Conservation (phyloP, 2,329 filamentous ascomycete genomes). For the Colletotrichum australisinense region DNA sequence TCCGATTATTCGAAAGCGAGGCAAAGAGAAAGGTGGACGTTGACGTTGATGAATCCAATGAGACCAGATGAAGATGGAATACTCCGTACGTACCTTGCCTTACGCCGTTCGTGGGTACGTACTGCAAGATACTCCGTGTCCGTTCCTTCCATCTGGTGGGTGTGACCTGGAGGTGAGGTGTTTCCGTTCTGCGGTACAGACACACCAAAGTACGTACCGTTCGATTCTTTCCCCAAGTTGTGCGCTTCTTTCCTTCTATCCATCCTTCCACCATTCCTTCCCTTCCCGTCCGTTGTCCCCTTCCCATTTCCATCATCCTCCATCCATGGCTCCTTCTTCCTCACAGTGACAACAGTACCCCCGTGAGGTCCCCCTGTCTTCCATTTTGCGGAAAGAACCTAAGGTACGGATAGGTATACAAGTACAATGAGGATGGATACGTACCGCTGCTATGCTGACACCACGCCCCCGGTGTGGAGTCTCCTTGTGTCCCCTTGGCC, state of each 20-base stretch:
- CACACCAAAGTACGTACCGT: not conserved
- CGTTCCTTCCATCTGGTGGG: no score
- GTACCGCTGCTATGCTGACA: not conserved
- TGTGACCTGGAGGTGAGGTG: no score
- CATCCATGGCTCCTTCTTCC: not conserved
- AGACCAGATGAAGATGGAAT: not conserved
- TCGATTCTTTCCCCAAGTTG: not conserved
- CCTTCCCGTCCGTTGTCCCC: not conserved
- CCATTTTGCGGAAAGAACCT: constrained; percentile 16
- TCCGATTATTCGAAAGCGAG: not conserved
- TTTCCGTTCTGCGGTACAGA: no score
- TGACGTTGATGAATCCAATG: not conserved
- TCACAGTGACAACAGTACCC: not conserved
- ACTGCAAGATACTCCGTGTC: no score
- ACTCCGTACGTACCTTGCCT: no score
- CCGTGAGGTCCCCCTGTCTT: not conserved
- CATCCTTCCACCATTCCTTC: not conserved
- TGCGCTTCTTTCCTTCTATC: not conserved
- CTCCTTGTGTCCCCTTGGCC: not conserved
- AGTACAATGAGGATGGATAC: not conserved
- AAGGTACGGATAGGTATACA: not conserved
- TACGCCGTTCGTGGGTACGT: no score
- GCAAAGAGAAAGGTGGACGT: not conserved
- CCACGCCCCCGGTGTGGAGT: constrained; percentile 27
- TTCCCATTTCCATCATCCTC: not conserved